These are phyloP conservation scores for Fusarium xylarioides DNA, from an alignment of 2,329 filamentous ascomycete genomes.

Conservation along the genomic window DNA sequence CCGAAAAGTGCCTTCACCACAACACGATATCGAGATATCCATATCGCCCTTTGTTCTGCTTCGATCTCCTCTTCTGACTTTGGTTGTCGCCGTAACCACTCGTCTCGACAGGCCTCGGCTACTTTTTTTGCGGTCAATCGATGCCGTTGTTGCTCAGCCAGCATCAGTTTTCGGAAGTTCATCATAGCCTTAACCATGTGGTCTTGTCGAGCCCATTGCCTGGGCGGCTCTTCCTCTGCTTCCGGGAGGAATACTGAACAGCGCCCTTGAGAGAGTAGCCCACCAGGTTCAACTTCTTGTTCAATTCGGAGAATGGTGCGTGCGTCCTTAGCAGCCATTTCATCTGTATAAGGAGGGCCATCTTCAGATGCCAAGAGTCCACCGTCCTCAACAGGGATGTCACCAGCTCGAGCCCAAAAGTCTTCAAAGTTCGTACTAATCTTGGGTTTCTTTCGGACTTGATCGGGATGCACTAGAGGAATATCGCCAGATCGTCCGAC, in stretches of 20 bases:
- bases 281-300: slow-evolving; percentile 77
- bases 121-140: slow-evolving; percentile 79
- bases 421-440: slow-evolving; percentile 66
- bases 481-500: slow-evolving; percentile 53
- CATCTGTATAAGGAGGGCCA: slow-evolving; percentile 65
- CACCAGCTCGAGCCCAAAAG: slow-evolving; percentile 61
- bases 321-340: slow-evolving; percentile 74
- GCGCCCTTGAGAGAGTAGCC: slow-evolving; percentile 73
- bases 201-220: slow-evolving; percentile 87
- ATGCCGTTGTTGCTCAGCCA: slow-evolving; percentile 81
- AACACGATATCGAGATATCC: slow-evolving; percentile 74
- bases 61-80: slow-evolving; percentile 84
- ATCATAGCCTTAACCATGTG: slow-evolving; percentile 82
- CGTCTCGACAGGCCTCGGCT: slow-evolving; percentile 80
- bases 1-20: slow-evolving; percentile 67
- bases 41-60: slow-evolving; percentile 75
- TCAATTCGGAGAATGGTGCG: slow-evolving; percentile 74
- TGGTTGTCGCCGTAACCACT: slow-evolving; percentile 77
- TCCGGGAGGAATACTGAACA: slow-evolving; percentile 81
- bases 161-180: slow-evolving; percentile 82
- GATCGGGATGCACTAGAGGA: slow-evolving; percentile 68
- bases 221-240: slow-evolving; percentile 74
- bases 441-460: slow-evolving; percentile 63
- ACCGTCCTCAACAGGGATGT: slow-evolving; percentile 65
- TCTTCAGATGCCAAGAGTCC: slow-evolving; percentile 66